phyloP scores from a whole-genome alignment of 148 eudicot species.

The Hydrangea macrophylla region DNA sequence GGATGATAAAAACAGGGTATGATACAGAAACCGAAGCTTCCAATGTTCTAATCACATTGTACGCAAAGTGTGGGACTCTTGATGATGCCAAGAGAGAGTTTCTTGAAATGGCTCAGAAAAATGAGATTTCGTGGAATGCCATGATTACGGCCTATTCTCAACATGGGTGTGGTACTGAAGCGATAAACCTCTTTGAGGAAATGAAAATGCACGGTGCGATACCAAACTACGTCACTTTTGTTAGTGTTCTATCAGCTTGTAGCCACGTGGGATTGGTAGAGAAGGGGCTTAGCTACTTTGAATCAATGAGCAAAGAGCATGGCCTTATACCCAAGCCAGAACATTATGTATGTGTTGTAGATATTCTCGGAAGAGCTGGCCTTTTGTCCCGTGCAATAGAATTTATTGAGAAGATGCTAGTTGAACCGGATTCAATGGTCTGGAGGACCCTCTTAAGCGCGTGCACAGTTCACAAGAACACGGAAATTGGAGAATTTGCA shows the following conservation, averaged over 20 bases:
- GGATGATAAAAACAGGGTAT: constrained; percentile 62
- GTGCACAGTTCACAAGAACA: constrained; percentile 63
- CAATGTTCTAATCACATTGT: constrained; percentile 69
- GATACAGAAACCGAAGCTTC: constrained; percentile 68
- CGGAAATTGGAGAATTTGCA: constrained; percentile 71
- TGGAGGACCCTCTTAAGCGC: constrained; percentile 96
- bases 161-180: constrained; percentile 75
- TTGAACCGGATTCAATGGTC: constrained; percentile 73
- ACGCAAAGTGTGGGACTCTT: constrained; percentile 79
- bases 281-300: constrained; percentile 69
- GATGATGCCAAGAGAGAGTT: constrained; percentile 69
- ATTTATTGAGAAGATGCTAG: constrained; percentile 69
- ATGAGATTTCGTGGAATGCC: constrained; percentile 83
- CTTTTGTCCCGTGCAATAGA: constrained; percentile 53
- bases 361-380: constrained; percentile 86
- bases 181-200: constrained; percentile 60
- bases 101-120: constrained; percentile 46
- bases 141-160: constrained; percentile 88
- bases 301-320: constrained; percentile 65
- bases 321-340: constrained; percentile 65
- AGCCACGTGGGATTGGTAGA: constrained; percentile 94
- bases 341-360: constrained; percentile 81
- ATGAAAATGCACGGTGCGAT: constrained; percentile 54
- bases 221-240: constrained; percentile 74
- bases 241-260: constrained; percentile 85